Percentiles rank a stretch among this genome's conserved stretches.
Conservation (phyloP, 331 rosid species). For the Quercus lobata region DNA sequence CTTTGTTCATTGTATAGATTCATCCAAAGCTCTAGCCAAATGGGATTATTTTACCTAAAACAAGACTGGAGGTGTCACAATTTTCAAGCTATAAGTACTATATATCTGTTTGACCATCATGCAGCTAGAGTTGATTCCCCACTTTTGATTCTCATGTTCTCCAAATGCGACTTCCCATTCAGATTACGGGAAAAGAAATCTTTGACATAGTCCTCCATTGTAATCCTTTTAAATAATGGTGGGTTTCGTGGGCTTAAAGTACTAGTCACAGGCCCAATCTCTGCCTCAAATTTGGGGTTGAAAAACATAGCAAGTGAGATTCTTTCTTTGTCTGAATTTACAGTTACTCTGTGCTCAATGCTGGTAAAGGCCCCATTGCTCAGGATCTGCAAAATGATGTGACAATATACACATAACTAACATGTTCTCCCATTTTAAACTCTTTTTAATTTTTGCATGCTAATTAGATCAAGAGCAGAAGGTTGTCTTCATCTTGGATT, state of each 20-base stretch:
- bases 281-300: slow-evolving; percentile 63
- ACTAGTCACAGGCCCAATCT: slow-evolving; percentile 47
- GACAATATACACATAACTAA: neutral
- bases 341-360: slow-evolving; percentile 34
- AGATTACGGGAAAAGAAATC: slow-evolving; percentile 49
- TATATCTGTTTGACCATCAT: neutral
- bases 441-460: neutral
- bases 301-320: slow-evolving; percentile 40
- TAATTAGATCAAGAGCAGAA: neutral
- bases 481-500: too few species aligned
- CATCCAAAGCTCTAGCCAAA: too few species aligned
- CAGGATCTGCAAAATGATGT: slow-evolving; percentile 23
- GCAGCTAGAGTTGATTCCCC: neutral
- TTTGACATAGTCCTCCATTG: slow-evolving; percentile 56
- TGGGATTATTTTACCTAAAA: too few species aligned
- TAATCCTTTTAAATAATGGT: slow-evolving; percentile 38
- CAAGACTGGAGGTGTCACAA: neutral
- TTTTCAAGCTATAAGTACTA: neutral
- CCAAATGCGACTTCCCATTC: slow-evolving; percentile 60
- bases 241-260: slow-evolving; percentile 41
- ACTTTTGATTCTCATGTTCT: slow-evolving; percentile 42
- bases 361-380: slow-evolving; percentile 38
- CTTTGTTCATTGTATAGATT: too few species aligned
- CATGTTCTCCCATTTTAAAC: neutral
- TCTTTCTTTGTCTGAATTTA: slow-evolving; percentile 32